Base-by-base conservation (phyloP, 1,139 yeast species). In the Taphrina populina region DNA sequence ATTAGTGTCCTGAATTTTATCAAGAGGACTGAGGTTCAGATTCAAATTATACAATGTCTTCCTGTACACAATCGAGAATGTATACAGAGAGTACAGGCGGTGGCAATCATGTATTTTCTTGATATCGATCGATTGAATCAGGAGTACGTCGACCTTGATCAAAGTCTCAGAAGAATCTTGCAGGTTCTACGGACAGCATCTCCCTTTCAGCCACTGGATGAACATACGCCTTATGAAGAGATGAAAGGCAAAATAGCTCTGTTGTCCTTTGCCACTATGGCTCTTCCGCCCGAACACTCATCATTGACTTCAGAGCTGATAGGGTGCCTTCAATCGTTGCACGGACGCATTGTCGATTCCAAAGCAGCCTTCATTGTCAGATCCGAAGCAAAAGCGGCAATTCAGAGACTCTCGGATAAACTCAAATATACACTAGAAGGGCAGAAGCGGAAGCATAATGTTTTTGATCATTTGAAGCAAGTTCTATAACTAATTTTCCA, bases 341-440 rank as follows among this genome's bases (percentile, higher is more conserved):
- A 52, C 20, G 56, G 47, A 11, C 49, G 49, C 11, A 52, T 52
- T 17, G 36, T 52, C n/a, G 56, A 52, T 26, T 24, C 43, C 27
- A 52, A 43, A 21, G 56, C 56, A 27, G 49, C 56, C 4, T 52
- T 52, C 37, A 35, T 54, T 26, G 10, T 26, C 15, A 40, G 54
- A 11, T 36, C 35, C 5, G 49, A 55, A 29, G 55, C 55, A 8
- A 46, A 55, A 19, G 47, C 36, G 19, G 36, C 43, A 32, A 39
- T 49, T 8, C 52, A 51, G 21, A 30, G 39, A n/a, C 26, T 41
- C 32, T 26, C 24, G 11, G 49, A 44, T 13, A 11, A 33, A 20
- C 23, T 47, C 6, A 32, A 32, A 36, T 33, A 47, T 33, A 39
- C 33, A 17, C 17, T 45, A 2, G 53, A 30, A 20, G 35, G 30